Evolutionary conservation across 805 yeast species (phyloP).

Genomic region (Huiozyma sinensis): DNA sequence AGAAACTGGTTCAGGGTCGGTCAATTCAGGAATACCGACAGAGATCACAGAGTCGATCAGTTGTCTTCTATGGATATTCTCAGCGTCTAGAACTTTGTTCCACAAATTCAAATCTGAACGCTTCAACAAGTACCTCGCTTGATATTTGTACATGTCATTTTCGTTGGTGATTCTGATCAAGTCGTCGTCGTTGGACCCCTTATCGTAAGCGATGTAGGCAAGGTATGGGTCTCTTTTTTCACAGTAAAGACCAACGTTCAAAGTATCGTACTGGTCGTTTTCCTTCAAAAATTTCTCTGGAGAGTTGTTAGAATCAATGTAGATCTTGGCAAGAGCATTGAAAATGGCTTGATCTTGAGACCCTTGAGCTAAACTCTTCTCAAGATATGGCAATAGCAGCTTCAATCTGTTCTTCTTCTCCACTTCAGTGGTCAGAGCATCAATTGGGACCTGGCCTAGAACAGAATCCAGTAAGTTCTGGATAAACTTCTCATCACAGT

Average conservation of each 20-base stretch:
- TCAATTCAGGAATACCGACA: constrained; percentile 89
- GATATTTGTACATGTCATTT: constrained; percentile 96
- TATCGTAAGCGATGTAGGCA: constrained; percentile 95
- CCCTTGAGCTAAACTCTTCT: constrained; percentile 75
- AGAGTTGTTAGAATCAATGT: constrained; percentile 93
- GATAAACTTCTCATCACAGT: constrained; percentile 86
- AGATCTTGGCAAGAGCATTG: constrained; percentile 93
- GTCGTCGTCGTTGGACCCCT: constrained; percentile 87
- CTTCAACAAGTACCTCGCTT: constrained; percentile 86
- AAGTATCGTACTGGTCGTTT: constrained; percentile 81
- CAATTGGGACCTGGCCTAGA: constrained; percentile 88
- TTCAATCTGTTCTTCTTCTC: constrained; percentile 94
- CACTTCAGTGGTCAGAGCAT: constrained; percentile 82
- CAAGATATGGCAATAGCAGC: constrained; percentile 84
- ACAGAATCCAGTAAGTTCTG: constrained; percentile 74
- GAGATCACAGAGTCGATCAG: constrained; percentile 90
- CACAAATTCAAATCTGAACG: constrained; percentile 83
- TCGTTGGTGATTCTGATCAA: constrained; percentile 88
- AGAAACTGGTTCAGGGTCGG: constrained; percentile 88
- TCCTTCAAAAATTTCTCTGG: constrained; percentile 95
- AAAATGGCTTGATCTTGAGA: constrained; percentile 82
- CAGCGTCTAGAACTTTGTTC: constrained; percentile 64
- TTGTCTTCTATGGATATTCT: constrained; percentile 80
- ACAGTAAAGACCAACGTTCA: constrained; percentile 94
- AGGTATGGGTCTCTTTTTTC: constrained; percentile 98